Base-by-base conservation (phyloP, 225 moss, liverwort and hornwort genomes). In the Sphagnum contortum region DNA sequence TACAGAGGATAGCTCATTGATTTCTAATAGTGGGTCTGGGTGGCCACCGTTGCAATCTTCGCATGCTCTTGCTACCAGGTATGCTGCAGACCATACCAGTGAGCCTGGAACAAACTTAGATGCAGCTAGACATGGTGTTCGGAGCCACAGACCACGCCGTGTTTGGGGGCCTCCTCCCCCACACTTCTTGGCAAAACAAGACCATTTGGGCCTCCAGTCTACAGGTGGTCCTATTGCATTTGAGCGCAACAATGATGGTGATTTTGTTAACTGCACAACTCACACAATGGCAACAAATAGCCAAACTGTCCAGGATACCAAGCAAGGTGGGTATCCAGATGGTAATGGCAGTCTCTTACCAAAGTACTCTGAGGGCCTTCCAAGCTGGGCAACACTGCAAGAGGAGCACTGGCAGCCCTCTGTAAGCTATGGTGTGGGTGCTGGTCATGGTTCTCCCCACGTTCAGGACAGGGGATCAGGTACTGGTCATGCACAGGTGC, bases 351-450 rank as follows among this genome's bases (percentile, higher is more conserved):
- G 67, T 62, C 11, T 72, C 4, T 75, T 74, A 60, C 80, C 81
- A 45, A 86, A 82, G 62, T 63, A 73, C 67, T 74, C 68, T 51
- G 93, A 89, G 49, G 79, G 50, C 71, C 83, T 85, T 61, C 83
- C 86, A 45, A 87, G 77, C 49, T 94, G 91, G 94, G 76, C 75
- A 59, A 75, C 71, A 62, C 80, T 80, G 46, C 79, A 81, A 4
- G 87, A 89, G 47, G 83, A 87, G 83, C 91, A 88, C 53, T 81
- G 89, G 68, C 84, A 79, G 71, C 82, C 78, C 10, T 81, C 73
- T 45, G 72, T 75, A 55, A 29, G 29, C 29, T 29, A 29, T 29
- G 66, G 70, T 59, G 93, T 87, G 45, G 62, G 68, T 59, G 59
- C 61, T 67, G 80, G 77, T 48, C 78, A 77, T 61, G 81, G 79